A percentile compares a stretch with the other conserved stretches of the same genome.
These are phyloP conservation scores for Boletus patriciae DNA, from an alignment of 768 basidiomycete species.

Conservation along the genomic window DNA sequence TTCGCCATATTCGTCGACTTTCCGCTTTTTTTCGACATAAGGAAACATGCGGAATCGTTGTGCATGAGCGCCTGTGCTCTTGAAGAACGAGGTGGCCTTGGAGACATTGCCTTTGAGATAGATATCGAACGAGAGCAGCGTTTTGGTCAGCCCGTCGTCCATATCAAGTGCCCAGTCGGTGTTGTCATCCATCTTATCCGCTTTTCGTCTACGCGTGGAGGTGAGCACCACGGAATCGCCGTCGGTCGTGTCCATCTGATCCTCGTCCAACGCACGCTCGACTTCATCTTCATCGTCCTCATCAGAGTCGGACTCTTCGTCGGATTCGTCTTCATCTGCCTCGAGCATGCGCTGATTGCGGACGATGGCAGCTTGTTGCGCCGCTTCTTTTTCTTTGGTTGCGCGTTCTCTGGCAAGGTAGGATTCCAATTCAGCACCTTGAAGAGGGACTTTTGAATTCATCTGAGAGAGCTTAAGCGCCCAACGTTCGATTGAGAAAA, in stretches of 20 bases:
- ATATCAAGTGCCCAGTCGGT: conserved; percentile 71
- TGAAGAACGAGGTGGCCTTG: conserved; percentile 84
- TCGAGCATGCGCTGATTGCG: conserved; percentile 88
- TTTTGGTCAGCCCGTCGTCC: conserved; percentile 73
- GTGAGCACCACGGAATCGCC: conserved; percentile 29
- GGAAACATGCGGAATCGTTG: conserved; percentile 97
- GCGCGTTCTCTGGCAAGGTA: conserved; percentile 73
- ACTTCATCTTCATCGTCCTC: conserved; percentile 64
- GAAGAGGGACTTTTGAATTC: conserved; percentile 84
- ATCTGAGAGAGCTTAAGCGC: conserved; percentile 49
- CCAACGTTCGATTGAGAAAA: background rate
- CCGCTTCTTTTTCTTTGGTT: conserved; percentile 80
- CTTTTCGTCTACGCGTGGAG: conserved; percentile 40
- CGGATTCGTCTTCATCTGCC: conserved; percentile 89
- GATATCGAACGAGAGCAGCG: conserved; percentile 89
- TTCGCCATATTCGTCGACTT: conserved; percentile 96
- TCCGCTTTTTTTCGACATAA: conserved; percentile 86
- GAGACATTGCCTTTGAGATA: conserved; percentile 96
- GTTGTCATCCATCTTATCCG: conserved; percentile 50
- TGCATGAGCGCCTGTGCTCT: conserved; percentile 63
- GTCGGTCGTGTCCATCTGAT: conserved; percentile 45
- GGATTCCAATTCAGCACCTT: conserved; percentile 84
- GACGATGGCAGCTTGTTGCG: conserved; percentile 78
- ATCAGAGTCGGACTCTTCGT: conserved; percentile 64
- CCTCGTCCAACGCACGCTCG: conserved; percentile 52